Evolutionary conservation across 202 grass and related monocot genomes (phyloP).

Genomic region (Panicum virgatum): DNA sequence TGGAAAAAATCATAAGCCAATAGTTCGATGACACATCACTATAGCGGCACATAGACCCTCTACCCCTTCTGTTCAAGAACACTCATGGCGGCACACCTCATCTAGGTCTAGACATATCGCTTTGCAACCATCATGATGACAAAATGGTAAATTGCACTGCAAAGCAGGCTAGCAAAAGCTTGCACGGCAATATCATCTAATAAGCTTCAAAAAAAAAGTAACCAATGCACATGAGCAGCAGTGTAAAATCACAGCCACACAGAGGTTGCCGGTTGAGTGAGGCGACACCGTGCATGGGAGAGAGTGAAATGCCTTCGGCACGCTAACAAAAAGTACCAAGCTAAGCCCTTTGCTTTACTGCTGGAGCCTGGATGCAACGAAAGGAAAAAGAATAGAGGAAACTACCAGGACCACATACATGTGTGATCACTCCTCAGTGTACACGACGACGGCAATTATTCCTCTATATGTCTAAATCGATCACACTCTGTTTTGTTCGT

Average conservation of each 20-base stretch:
- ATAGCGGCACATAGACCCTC: not conserved
- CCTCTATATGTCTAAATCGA: no score
- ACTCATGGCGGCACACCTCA: not conserved
- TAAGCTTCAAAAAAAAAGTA: not conserved
- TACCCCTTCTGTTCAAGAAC: not conserved
- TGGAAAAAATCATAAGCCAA: not conserved
- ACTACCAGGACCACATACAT: not conserved
- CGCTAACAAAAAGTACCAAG: not conserved
- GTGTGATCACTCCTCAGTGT: no score
- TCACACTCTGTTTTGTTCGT: no score
- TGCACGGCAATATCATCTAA: not conserved
- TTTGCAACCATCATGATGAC: not conserved
- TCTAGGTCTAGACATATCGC: not conserved
- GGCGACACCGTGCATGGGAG: not conserved
- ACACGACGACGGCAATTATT: no score
- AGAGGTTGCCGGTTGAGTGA: not conserved
- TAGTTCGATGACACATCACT: not conserved
- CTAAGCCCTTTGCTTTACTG: not conserved
- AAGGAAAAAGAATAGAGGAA: not conserved
- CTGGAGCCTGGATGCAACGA: not conserved
- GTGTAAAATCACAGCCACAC: conserved; percentile 11
- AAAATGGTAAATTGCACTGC: not conserved
- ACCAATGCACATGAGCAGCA: not conserved
- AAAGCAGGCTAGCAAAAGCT: not conserved
- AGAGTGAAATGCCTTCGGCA: conserved; percentile 4